Percentiles rank a stretch among this genome's conserved stretches.
phyloP scores from a whole-genome alignment of 2,329 filamentous ascomycete species.

The Nigrospora oryzae region DNA sequence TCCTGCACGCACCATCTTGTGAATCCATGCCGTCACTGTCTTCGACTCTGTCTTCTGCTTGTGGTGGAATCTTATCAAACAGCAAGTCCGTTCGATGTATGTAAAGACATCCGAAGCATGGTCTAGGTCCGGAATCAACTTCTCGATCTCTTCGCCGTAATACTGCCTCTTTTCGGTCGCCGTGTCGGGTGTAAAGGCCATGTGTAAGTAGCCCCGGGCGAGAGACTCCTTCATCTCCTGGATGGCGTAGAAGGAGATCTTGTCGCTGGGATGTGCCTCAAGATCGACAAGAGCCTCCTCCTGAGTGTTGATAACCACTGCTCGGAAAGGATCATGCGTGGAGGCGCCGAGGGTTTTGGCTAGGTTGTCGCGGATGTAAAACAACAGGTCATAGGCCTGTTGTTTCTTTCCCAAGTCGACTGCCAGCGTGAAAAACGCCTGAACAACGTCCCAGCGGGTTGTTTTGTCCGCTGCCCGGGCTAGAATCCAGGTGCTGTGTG shows the following conservation, averaged over 20 bases:
- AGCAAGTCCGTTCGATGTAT: conserved; percentile 12
- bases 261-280: conserved; percentile 12
- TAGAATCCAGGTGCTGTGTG: conserved; percentile 11
- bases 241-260: conserved; percentile 10
- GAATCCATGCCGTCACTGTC: conserved; percentile 9
- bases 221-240: conserved; percentile 13
- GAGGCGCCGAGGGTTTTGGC: conserved; percentile 14
- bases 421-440: conserved; percentile 14
- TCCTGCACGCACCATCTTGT: conserved; percentile 12
- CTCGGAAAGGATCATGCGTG: conserved; percentile 6
- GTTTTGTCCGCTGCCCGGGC: conserved; percentile 16
- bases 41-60: conserved; percentile 10
- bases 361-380: conserved; percentile 15
- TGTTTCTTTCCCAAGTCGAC: conserved; percentile 13
- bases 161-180: conserved; percentile 10
- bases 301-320: conserved; percentile 13
- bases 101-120: conserved; percentile 10
- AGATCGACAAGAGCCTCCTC: conserved; percentile 13
- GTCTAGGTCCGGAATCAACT: conserved; percentile 12
- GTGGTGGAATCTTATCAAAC: conserved; percentile 17
- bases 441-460: conserved; percentile 16
- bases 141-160: conserved; percentile 11
- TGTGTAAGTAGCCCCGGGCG: conserved; percentile 14
- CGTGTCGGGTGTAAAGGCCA: conserved; percentile 11
- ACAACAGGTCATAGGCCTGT: conserved; percentile 16